phyloP scores from a whole-genome alignment of 2,329 filamentous ascomycete genomes.

The Dactylellina cionopaga region DNA sequence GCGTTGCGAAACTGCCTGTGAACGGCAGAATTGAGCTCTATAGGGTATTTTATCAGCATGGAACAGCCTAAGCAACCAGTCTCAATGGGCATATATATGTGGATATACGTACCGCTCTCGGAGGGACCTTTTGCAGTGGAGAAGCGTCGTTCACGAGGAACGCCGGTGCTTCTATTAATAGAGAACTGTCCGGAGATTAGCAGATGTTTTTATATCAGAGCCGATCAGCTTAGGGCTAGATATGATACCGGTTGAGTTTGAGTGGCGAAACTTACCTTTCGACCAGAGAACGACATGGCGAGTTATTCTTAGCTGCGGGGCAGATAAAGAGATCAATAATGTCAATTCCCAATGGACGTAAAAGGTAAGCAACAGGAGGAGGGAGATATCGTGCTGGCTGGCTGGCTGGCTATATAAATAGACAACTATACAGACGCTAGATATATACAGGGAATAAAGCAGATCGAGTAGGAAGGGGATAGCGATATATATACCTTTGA shows the following conservation, averaged over 20 bases:
- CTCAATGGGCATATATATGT: too few relatives aligned
- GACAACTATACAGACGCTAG: background rate
- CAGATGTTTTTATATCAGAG: too few relatives aligned
- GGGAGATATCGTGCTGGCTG: background rate
- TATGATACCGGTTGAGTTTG: conserved; percentile 26
- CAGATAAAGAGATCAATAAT: conserved; percentile 27
- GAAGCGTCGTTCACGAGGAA: conserved; percentile 46
- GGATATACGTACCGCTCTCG: conserved; percentile 41
- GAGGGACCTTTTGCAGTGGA: conserved; percentile 48
- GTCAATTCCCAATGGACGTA: conserved; percentile 44
- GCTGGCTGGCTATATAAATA: background rate
- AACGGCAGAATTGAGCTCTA: conserved; percentile 83
- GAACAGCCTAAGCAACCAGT: background rate
- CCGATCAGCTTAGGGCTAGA: background rate
- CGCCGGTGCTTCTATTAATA: conserved; percentile 47
- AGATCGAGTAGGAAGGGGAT: conserved; percentile 18
- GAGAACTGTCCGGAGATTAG: conserved; percentile 31
- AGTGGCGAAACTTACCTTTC: conserved; percentile 50
- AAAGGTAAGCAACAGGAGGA: conserved; percentile 16
- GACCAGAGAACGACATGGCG: conserved; percentile 51
- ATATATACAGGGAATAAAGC: too few relatives aligned
- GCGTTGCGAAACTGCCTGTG: conserved; percentile 89
- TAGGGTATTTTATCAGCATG: background rate
- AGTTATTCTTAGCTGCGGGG: conserved; percentile 11
- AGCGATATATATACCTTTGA: conserved; percentile 9